These are phyloP conservation scores for Ochromonas danica DNA, from an alignment of 108 stramenopile species.

Conservation along the genomic window DNA sequence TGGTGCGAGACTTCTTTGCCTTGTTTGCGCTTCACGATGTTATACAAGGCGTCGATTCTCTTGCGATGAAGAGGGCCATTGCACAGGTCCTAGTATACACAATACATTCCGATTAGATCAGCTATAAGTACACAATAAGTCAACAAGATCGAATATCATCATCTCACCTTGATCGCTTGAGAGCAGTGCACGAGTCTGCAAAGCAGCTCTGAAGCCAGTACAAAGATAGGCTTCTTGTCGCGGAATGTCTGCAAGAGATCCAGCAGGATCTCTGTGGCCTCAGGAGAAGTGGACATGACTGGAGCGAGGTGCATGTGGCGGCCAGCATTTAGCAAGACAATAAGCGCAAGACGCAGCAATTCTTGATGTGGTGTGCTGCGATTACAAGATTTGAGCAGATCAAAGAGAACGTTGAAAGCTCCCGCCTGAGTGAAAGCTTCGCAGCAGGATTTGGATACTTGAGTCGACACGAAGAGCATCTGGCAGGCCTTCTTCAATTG, in stretches of 20 bases:
- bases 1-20: neutral
- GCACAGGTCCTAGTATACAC: neutral
- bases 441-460: constrained; percentile 66
- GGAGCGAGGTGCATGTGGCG: constrained; percentile 47
- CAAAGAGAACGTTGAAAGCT: constrained; percentile 67
- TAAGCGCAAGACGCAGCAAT: constrained; percentile 65
- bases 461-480: constrained; percentile 67
- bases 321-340: constrained; percentile 70
- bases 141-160: neutral
- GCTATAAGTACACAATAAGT: neutral
- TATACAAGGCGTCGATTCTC: neutral
- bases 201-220: constrained; percentile 43
- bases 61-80: neutral
- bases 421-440: constrained; percentile 60
- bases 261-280: constrained; percentile 58
- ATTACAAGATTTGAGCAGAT: constrained; percentile 74
- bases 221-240: constrained; percentile 69
- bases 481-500: constrained; percentile 70
- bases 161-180: neutral
- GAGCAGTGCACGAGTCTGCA: neutral
- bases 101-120: neutral
- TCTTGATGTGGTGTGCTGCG: constrained; percentile 81
- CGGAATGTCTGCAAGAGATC: constrained; percentile 82
- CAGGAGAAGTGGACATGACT: neutral
- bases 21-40: neutral